Evolutionary conservation across 371 early-diverging fungal genomes (phyloP), one percentile per base, ranked within the genome.

Genomic region (Mortierella sp.): DNA sequence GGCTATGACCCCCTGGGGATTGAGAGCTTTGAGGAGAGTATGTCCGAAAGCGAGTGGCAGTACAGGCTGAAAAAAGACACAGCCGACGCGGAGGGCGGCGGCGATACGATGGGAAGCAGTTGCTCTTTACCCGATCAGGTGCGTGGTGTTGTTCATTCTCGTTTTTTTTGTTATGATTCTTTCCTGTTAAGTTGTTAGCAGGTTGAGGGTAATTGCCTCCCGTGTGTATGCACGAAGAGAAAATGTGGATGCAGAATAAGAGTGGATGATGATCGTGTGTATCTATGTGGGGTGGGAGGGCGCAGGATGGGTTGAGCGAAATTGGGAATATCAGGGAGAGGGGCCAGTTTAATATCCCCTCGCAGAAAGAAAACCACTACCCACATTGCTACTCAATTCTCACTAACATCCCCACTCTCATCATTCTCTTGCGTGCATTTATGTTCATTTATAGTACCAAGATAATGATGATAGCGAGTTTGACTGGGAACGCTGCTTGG

Each of bases 401-500:
- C 5, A 35, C 68, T 68, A 68, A 68, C 63, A 63, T 38, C 24
- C 68, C 24, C 10, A 11, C 5, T 44, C 49, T 8, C 49, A 38
- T 75, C n/a, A 14, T 27, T 74, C 10, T 63, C 35, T 75, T 35
- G 58, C 44, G 38, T 75, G 29, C 32, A 32, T 60, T 3, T 21
- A 24, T 70, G 27, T 70, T 63, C 35, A 27, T 29, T 27, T 29
- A 72, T 80, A 79, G 71, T 29, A 46, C 27, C 55, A 51, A 29
- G 24, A 70, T 2, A 83, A 88, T 3, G 84, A 88, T 55, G 82
- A 83, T 32, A 88, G 88, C 29, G 91, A 92, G 49, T 98, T 98
- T 88, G 91, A 94, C 49, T 98, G 97, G 97, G 94, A 95, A 71
- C 91, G 87, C 38, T 96, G 97, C 86, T 87, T 90, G 63, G 94